Base-by-base conservation (phyloP, 441 rosid species). In the Gossypium davidsonii region DNA sequence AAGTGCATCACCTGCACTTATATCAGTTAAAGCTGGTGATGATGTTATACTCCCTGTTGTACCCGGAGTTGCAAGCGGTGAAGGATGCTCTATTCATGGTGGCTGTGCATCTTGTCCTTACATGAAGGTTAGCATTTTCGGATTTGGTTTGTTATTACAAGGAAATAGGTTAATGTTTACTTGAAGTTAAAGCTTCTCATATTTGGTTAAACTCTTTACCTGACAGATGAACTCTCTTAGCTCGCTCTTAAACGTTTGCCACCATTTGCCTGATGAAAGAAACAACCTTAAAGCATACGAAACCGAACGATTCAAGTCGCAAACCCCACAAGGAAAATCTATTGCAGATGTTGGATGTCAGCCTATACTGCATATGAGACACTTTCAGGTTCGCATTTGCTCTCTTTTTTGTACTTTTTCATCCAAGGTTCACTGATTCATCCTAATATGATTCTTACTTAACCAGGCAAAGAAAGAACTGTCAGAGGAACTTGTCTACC, bases 21-120 rank as follows among this genome's bases (percentile, higher is more conserved):
- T 79, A 71, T 81, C 96, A 14, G 78, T 78, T 34, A 78, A 71
- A 52, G 42, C 76, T 14, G 88, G 85, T 20, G 91, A 91, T 42
- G 23, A 91, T 42, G 17, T 86, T 3, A 71, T 71, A 46, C 81
- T 94, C 80, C 89, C 96, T 31, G 83, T 94, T 75, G 83, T 94
- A 72, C 99, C 98, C 20, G 99, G 99, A 72, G 94, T 89, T 80
- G 85, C 99, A 31, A 84, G 88, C 15, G 99, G 99, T 28, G 99
- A 94, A 80, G 99, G 98, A 46, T 90, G 98, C 74, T 94, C 97
- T 31, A 84, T 92, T 49, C 94, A 94, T 58, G 99, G 99, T 3
- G 96, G 98, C 34, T 92, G 99, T 77, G 99, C 99, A 23, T 94
- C 99, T 42, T 94, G 99, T 75, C 99, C 99, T 1, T 94, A 91